Evolutionary conservation across 768 basidiomycete species (phyloP), one percentile per base, ranked within the genome.

Genomic region (Pleurotus eryngii): DNA sequence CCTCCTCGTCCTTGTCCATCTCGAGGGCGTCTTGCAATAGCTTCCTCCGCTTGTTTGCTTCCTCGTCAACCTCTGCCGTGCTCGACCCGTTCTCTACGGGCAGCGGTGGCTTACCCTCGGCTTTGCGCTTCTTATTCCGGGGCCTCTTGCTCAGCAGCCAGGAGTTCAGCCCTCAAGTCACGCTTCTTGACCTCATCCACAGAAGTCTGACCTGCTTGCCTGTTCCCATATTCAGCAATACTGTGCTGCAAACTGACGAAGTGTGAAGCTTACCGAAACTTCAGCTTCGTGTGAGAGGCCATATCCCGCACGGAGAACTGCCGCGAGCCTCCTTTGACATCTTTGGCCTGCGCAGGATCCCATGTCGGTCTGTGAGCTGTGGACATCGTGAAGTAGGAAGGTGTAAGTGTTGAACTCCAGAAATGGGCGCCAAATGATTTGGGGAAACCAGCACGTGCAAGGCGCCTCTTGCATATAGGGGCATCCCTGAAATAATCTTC

Each of bases 281-380:
- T 99, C 64, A 99, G 89, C 73, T 97, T 96, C 1, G 96, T 99
- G 70, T 98, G 91, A 2, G 92, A 81, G 5, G 96, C 92, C 83
- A 98, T 90, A 70, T 97, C 94, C 60, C 91, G 84, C 67, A 92
- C 89, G 4, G 94, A 96, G 75, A 87, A 94, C 67, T 96, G 93
- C 58, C 92, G 85, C 51, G 94, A 95, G 57, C 92, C 93, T 3
- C 90, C 90, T 69, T 92, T 93, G 60, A 93, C 87, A 73, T 97
- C 93, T 64, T 86, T 85, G 35, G 92, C 96, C 72, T 95, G 92
- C 0, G 95, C 95, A 1, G 96, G 96, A 63, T 95, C 92, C 95
- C 95, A 98, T 84, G 92, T 95, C 64, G 92, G 92, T 74, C 92
- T 85, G 71, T 95, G 92, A 3, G 91, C 91, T 76, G 90, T 94